phyloP scores from a whole-genome alignment of 2,329 filamentous ascomycete genomes.

The Diaporthe batatas region DNA sequence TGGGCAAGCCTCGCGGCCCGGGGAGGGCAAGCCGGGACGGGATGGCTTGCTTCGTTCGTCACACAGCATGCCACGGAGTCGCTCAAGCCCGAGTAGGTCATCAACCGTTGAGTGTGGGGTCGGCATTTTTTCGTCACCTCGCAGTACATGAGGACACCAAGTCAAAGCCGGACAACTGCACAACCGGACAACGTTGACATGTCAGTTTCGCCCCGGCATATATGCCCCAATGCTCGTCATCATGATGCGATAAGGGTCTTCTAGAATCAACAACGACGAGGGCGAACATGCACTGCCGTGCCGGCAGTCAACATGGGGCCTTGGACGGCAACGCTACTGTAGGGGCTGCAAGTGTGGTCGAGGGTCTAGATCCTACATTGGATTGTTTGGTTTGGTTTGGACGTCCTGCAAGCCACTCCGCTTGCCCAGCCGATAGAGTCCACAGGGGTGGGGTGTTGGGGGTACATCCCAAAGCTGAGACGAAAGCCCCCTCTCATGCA shows the following conservation, averaged over 20 bases:
- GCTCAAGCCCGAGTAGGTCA: constrained; percentile 1
- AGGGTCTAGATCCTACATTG: too few relatives aligned
- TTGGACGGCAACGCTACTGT: too few relatives aligned
- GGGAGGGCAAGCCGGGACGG: constrained; percentile 11
- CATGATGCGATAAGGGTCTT: background rate
- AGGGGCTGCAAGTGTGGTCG: background rate
- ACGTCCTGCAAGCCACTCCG: constrained; percentile 18
- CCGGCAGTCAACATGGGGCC: constrained; percentile 3
- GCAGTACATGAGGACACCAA: background rate
- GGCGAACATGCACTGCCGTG: constrained; percentile 6
- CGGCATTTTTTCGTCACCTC: background rate
- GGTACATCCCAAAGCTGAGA: constrained; percentile 22
- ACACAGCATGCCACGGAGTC: constrained; percentile 10
- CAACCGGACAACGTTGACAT: background rate
- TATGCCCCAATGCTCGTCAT: constrained; percentile 2
- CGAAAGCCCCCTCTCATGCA: constrained; percentile 35
- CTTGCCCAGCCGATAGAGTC: background rate
- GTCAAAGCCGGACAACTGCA: background rate
- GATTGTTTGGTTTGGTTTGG: constrained; percentile 28
- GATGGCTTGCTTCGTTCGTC: constrained; percentile 10
- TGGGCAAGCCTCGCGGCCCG: background rate
- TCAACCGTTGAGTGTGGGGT: constrained; percentile 7
- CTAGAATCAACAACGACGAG: background rate
- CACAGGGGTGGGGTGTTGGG: constrained; percentile 2
- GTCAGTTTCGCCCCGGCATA: constrained; percentile 2